Conservation (phyloP, 1,284 basidiomycete genomes). For the Ustilago trichophora region DNA sequence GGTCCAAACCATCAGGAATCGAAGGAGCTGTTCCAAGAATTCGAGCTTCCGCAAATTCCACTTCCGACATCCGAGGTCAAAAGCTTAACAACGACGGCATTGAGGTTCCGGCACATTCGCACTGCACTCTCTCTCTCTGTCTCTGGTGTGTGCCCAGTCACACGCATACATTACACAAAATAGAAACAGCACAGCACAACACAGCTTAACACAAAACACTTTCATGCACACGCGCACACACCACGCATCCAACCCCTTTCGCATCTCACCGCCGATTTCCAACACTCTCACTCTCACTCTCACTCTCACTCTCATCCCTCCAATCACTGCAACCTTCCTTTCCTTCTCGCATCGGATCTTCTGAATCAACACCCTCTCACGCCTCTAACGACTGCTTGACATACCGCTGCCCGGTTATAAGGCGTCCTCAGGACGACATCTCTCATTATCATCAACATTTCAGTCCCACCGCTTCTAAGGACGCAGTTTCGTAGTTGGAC, state of each 20-base stretch:
- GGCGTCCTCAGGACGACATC: too few species aligned
- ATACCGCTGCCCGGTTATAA: too few species aligned
- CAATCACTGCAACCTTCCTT: not conserved
- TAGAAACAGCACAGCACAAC: not conserved
- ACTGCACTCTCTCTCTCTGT: too few species aligned
- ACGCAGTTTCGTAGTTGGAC: too few species aligned
- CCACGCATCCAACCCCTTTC: conserved; percentile 8
- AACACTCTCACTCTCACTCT: conserved; percentile 3
- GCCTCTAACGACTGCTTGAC: too few species aligned
- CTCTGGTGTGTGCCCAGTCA: not conserved
- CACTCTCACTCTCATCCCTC: not conserved
- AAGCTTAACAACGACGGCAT: too few species aligned
- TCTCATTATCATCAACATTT: too few species aligned
- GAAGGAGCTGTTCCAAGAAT: too few species aligned
- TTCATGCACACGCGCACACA: conserved; percentile 9
- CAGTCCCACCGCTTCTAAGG: too few species aligned
- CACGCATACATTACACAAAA: not conserved
- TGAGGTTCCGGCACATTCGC: too few species aligned
- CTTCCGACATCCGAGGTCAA: conserved; percentile 2
- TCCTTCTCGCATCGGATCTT: not conserved
- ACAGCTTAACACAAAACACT: not conserved
- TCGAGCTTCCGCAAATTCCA: not conserved
- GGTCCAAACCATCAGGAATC: too few species aligned
- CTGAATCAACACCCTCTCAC: too few species aligned
- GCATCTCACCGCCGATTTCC: conserved; percentile 4